These are phyloP conservation scores for Musa troglodytarum DNA, from an alignment of 176 grass and related monocot species.

Conservation along the genomic window DNA sequence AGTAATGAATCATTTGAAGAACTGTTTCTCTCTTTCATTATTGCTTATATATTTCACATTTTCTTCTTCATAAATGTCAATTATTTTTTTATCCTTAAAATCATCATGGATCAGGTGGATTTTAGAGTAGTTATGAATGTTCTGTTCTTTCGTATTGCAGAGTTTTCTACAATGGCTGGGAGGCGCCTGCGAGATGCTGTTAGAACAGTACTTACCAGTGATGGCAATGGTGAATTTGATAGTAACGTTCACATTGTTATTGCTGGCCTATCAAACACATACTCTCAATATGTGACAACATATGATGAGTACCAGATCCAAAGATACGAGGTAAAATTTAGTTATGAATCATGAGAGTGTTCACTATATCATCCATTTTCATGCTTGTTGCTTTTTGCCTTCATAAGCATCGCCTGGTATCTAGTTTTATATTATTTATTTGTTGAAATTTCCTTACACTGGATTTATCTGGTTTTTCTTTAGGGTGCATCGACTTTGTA, in stretches of 20 bases:
- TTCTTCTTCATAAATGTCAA: background rate
- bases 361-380: background rate
- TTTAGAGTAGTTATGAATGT: background rate
- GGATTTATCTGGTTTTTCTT: background rate
- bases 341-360: background rate
- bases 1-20: background rate
- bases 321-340: slow-evolving; percentile 63
- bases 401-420: background rate
- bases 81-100: background rate
- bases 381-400: background rate
- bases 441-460: background rate
- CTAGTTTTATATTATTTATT: background rate
- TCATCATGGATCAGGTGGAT: background rate
- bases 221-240: slow-evolving; percentile 47
- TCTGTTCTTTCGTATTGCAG: slow-evolving; percentile 27
- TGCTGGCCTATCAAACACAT: slow-evolving; percentile 81
- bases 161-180: slow-evolving; percentile 97
- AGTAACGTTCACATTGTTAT: slow-evolving; percentile 71
- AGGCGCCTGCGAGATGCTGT: slow-evolving; percentile 75
- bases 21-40: background rate
- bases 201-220: slow-evolving; percentile 44
- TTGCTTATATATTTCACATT: background rate
- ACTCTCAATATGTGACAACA: slow-evolving; percentile 91
- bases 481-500: slow-evolving; percentile 92
- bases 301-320: slow-evolving; percentile 94